Percentiles rank a stretch among this genome's conserved stretches.
Conservation (phyloP, 768 basidiomycete genomes). For the Agaricus bisporus region DNA sequence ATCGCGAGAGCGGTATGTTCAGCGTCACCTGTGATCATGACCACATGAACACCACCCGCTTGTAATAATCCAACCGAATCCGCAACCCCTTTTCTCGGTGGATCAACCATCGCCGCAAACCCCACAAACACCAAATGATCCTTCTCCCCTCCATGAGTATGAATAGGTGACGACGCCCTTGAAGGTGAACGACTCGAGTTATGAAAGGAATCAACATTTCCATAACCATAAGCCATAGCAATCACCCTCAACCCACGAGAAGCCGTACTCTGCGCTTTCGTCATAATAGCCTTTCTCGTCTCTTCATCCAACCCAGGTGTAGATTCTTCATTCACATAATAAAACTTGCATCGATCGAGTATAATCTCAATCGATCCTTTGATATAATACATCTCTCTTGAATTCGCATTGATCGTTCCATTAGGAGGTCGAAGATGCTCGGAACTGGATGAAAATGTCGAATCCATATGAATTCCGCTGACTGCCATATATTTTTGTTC, state of each 20-base stretch:
- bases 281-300: slow-evolving; percentile 60
- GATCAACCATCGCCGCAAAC: slow-evolving; percentile 94
- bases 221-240: slow-evolving; percentile 87
- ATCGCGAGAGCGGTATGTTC: slow-evolving; percentile 88
- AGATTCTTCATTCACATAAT: slow-evolving; percentile 86
- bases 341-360: slow-evolving; percentile 80
- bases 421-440: not conserved
- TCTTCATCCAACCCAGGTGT: slow-evolving; percentile 71
- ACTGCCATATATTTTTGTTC: slow-evolving; percentile 94
- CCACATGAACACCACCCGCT: slow-evolving; percentile 85
- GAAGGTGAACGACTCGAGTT: slow-evolving; percentile 20
- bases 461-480: slow-evolving; percentile 58
- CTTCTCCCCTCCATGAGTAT: slow-evolving; percentile 20
- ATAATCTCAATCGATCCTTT: slow-evolving; percentile 91
- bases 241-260: slow-evolving; percentile 79
- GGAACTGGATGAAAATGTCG: slow-evolving; percentile 17
- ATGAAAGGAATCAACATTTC: slow-evolving; percentile 35
- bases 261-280: slow-evolving; percentile 67
- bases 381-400: slow-evolving; percentile 79
- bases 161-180: slow-evolving; percentile 20
- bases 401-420: slow-evolving; percentile 18
- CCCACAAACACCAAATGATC: slow-evolving; percentile 82
- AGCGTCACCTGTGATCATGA: slow-evolving; percentile 98
- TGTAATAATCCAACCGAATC: slow-evolving; percentile 81
- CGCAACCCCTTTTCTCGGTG: slow-evolving; percentile 89